Conservation (phyloP, 2,329 filamentous ascomycete genomes). For the Tolypocladium paradoxum region DNA sequence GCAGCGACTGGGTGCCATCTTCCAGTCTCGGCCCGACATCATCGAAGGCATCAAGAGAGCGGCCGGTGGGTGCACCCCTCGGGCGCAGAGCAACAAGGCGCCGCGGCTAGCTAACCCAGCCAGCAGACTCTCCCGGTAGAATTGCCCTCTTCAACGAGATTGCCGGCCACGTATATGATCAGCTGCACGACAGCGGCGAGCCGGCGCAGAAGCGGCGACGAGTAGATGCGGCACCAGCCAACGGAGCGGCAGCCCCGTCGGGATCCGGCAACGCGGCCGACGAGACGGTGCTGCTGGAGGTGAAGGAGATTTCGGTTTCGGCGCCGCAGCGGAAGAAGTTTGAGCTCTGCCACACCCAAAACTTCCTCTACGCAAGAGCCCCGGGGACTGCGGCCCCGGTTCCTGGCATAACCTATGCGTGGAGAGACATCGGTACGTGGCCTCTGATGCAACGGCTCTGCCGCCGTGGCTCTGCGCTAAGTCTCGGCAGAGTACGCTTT, state of each 20-base stretch:
- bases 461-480: conserved; percentile 5
- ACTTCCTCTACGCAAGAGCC: conserved; percentile 46
- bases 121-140: conserved; percentile 38
- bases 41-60: conserved; percentile 40
- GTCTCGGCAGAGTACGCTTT: conserved; percentile 43
- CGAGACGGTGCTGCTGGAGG: conserved; percentile 44
- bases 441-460: not conserved
- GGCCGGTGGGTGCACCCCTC: conserved; percentile 31
- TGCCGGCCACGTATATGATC: conserved; percentile 36
- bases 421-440: conserved; percentile 48
- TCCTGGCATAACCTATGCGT: conserved; percentile 44
- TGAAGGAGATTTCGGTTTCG: conserved; percentile 58
- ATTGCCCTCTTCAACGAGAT: conserved; percentile 48
- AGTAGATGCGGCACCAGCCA: conserved; percentile 31
- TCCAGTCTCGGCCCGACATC: conserved; percentile 46
- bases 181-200: conserved; percentile 27
- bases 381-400: conserved; percentile 41
- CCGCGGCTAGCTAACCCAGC: conserved; percentile 4
- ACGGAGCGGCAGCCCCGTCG: conserved; percentile 1
- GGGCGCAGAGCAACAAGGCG: not conserved
- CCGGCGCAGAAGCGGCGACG: conserved; percentile 42
- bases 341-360: conserved; percentile 50
- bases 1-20: conserved; percentile 39
- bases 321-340: conserved; percentile 60
- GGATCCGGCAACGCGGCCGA: conserved; percentile 24